Conservation (phyloP, 1,284 basidiomycete species). For the Kwoniella shivajii region DNA sequence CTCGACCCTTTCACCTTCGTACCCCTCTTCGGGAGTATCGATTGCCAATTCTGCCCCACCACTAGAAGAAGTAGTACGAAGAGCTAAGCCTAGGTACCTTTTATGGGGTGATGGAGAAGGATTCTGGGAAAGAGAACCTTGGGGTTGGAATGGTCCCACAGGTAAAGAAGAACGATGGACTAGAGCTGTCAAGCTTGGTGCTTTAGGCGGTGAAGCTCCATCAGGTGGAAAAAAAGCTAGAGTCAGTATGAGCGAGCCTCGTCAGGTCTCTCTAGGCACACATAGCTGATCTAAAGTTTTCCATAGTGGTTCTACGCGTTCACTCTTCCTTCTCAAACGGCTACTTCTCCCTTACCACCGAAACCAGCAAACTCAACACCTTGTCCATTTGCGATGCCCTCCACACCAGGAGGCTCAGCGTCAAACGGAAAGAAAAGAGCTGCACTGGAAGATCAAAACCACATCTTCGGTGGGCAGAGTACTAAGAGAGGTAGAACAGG, state of each 20-base stretch:
- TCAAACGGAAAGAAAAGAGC: slow-evolving; percentile 61
- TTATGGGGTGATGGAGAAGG: slow-evolving; percentile 60
- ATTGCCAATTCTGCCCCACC: slow-evolving; percentile 60
- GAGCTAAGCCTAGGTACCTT: slow-evolving; percentile 48
- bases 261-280: background rate
- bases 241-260: slow-evolving; percentile 60
- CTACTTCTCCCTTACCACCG: slow-evolving; percentile 31
- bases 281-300: background rate
- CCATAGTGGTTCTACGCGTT: slow-evolving; percentile 77
- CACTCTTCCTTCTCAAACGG: slow-evolving; percentile 60
- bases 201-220: slow-evolving; percentile 68
- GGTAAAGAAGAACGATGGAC: slow-evolving; percentile 62
- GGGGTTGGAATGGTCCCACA: slow-evolving; percentile 72
- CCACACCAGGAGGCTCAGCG: background rate
- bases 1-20: slow-evolving; percentile 65
- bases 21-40: slow-evolving; percentile 55
- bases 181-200: slow-evolving; percentile 79
- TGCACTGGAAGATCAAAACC: slow-evolving; percentile 54
- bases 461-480: slow-evolving; percentile 40
- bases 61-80: slow-evolving; percentile 66
- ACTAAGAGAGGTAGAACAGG: slow-evolving; percentile 55
- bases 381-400: slow-evolving; percentile 38
- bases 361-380: slow-evolving; percentile 45
- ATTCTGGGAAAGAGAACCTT: slow-evolving; percentile 94
- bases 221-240: slow-evolving; percentile 72